A percentile compares a stretch with the other conserved stretches of the same genome.
These are phyloP conservation scores for Syzygium jambos DNA, from an alignment of 345 rosid species.

Conservation along the genomic window DNA sequence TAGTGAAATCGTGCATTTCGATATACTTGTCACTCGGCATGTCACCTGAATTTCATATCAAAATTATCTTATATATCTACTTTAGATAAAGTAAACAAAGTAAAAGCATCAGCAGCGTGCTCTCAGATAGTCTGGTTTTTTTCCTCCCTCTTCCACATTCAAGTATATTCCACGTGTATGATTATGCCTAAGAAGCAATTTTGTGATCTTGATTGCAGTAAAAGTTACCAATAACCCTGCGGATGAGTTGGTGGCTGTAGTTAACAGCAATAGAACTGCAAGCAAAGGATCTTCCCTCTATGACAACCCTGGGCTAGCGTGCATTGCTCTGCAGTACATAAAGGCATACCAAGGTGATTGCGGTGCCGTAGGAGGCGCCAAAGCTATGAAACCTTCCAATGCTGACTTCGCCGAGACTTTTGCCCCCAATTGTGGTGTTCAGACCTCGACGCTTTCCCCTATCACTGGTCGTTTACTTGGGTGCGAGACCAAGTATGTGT, in stretches of 20 bases:
- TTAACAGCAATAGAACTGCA: constrained; percentile 48
- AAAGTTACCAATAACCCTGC: constrained; percentile 64
- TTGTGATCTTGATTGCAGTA: constrained; percentile 8
- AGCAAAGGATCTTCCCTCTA: constrained; percentile 36
- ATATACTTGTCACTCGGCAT: background rate
- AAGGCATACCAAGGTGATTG: constrained; percentile 67
- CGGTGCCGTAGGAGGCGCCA: constrained; percentile 40
- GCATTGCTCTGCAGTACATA: constrained; percentile 69
- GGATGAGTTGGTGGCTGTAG: constrained; percentile 41
- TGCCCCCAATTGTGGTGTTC: constrained; percentile 60
- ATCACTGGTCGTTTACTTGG: constrained; percentile 63
- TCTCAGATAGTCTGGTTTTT: background rate
- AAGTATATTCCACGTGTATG: background rate
- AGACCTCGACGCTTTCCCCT: constrained; percentile 36
- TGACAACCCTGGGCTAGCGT: constrained; percentile 54
- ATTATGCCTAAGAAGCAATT: background rate
- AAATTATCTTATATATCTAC: background rate
- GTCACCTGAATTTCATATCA: background rate
- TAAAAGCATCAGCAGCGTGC: background rate
- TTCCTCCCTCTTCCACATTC: background rate
- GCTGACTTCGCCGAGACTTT: constrained; percentile 43
- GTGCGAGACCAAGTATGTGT: constrained; percentile 42
- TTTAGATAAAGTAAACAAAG: background rate
- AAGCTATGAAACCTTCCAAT: constrained; percentile 61
- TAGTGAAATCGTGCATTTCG: background rate